phyloP scores from a whole-genome alignment of 106 monocot species.

The Platanthera zijinensis region DNA sequence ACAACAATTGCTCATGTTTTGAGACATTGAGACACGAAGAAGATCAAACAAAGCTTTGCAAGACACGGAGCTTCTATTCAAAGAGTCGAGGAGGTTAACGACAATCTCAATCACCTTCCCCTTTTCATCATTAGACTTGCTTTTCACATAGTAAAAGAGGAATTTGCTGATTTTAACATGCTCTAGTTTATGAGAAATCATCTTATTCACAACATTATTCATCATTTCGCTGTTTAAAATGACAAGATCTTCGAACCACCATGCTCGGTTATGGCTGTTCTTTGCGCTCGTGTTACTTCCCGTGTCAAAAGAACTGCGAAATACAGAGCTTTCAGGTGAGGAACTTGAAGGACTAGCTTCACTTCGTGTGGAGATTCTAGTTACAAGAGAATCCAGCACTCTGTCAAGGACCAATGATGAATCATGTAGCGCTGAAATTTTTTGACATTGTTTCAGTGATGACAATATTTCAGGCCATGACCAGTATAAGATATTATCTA shows the following conservation, averaged over 20 bases:
- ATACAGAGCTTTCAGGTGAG: slow-evolving; percentile 67
- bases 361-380: slow-evolving; percentile 29
- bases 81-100: slow-evolving; percentile 43
- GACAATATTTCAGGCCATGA: slow-evolving; percentile 53
- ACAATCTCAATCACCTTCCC: slow-evolving; percentile 30
- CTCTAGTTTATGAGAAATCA: slow-evolving; percentile 44
- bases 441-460: slow-evolving; percentile 65
- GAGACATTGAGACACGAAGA: slow-evolving; percentile 39
- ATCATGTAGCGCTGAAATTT: slow-evolving; percentile 10
- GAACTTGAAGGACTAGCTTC: slow-evolving; percentile 54
- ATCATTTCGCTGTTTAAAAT: slow-evolving; percentile 20
- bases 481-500: slow-evolving; percentile 44
- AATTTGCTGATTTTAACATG: slow-evolving; percentile 47
- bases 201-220: slow-evolving; percentile 22
- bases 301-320: slow-evolving; percentile 70
- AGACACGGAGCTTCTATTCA: slow-evolving; percentile 43
- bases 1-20: slow-evolving; percentile 25
- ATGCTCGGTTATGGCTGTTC: slow-evolving; percentile 23
- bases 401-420: slow-evolving; percentile 33
- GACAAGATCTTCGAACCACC: slow-evolving; percentile 89
- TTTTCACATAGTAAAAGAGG: slow-evolving; percentile 70
- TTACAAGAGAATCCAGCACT: slow-evolving; percentile 45
- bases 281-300: slow-evolving; percentile 20
- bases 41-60: slow-evolving; percentile 67
- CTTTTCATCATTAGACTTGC: slow-evolving; percentile 37